Evolutionary conservation across 2,329 filamentous ascomycete species (phyloP).

Genomic region (Botryotinia calthae): DNA sequence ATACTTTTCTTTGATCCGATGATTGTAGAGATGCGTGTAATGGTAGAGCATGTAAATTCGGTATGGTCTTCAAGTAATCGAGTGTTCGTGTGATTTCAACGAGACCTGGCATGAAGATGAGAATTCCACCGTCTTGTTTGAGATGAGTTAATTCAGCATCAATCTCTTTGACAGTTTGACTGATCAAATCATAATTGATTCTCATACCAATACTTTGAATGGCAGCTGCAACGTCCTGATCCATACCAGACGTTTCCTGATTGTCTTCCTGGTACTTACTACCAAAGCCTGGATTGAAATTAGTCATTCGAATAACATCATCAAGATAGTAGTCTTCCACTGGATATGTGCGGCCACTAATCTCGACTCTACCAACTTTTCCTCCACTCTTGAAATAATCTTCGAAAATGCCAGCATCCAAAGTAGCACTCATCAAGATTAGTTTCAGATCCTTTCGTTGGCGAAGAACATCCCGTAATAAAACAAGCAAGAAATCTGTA

Average conservation of each 20-base stretch:
- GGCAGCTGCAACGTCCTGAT: conserved; percentile 62
- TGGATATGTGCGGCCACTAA: conserved; percentile 83
- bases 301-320: conserved; percentile 77
- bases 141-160: conserved; percentile 67
- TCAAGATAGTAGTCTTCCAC: conserved; percentile 89
- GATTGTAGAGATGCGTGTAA: conserved; percentile 91
- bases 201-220: conserved; percentile 74
- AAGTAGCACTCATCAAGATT: conserved; percentile 92
- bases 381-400: conserved; percentile 74
- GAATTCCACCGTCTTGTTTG: conserved; percentile 74
- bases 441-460: conserved; percentile 78
- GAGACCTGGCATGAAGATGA: conserved; percentile 93
- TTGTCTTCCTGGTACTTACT: conserved; percentile 42
- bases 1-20: conserved; percentile 83
- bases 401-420: conserved; percentile 83
- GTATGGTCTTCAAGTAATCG: conserved; percentile 61
- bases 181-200: conserved; percentile 88
- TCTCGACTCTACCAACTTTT: conserved; percentile 77
- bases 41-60: conserved; percentile 74
- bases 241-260: conserved; percentile 47
- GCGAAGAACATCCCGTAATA: conserved; percentile 78
- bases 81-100: conserved; percentile 86
- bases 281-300: conserved; percentile 54
- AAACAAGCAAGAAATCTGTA: conserved; percentile 87
- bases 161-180: conserved; percentile 75